Evolutionary conservation across 495 filamentous ascomycete genomes (phyloP), one percentile per base, ranked within the genome.

Genomic region (Hypomontagnella submonticulosa): DNA sequence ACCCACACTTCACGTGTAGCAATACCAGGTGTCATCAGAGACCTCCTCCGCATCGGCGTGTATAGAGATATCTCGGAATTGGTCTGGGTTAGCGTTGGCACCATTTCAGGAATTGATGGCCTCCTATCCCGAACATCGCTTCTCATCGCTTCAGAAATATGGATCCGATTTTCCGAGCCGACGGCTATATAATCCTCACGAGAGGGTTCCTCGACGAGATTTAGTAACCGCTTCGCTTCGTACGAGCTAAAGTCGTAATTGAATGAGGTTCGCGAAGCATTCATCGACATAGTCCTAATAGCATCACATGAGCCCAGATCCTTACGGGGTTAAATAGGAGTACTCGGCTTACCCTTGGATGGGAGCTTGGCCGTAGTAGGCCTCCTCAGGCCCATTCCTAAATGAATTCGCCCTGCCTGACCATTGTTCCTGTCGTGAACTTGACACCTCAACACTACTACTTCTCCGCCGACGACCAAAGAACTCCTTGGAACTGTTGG

Each of bases 51-150:
- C 57, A 81, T 77, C 10, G 81, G 81, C 48, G 79, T 75, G 58
- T 82, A 82, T 12, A 83, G 57, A 15, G 81, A 82, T 32, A 76
- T 7, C 10, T 82, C 79, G 6, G 80, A 81, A 57, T 71, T 77
- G 15, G 71, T 68, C 7, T 76, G 75, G 30, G 62, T 72, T 10
- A 81, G 69, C 3, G 73, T 58, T 4, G 75, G 43, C 30, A 55
- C 67, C 3, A 70, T 50, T 1, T 74, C 72, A 19, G 73, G 59
- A 27, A 73, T 52, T 16, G 74, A 46, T 18, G 66, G 71, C 16
- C 64, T 75, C 61, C 78, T 75, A 9, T 60, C 66, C 71, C 61
- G 67, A 4, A 57, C 30, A 19, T 71, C 67, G 60, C 72, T 73
- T 63, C 74, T 74, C 15, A 76, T 76, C 0, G 70, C 67, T 57